Conservation (phyloP, 257 asterid genomes). For the Scutellaria minor region DNA sequence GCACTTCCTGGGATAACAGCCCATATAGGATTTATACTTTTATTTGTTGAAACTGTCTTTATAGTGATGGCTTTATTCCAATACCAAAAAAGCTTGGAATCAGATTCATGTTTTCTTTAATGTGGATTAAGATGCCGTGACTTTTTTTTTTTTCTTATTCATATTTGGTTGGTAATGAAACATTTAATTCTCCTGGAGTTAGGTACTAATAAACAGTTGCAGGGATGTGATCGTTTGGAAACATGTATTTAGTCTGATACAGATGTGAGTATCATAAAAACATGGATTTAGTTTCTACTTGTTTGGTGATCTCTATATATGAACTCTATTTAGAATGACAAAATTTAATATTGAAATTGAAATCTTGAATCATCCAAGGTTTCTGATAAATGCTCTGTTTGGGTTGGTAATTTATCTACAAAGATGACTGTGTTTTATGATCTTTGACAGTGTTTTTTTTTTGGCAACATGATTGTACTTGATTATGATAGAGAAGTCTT, state of each 20-base stretch:
- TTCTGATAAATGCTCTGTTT: no score
- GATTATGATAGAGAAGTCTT: no score
- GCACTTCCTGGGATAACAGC: slow-evolving; percentile 16
- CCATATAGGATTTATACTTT: slow-evolving; percentile 13
- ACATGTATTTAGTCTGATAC: not conserved
- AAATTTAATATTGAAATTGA: no score
- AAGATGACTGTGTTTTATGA: no score
- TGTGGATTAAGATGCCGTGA: slow-evolving; percentile 30
- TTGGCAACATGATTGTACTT: no score
- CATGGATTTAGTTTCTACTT: no score
- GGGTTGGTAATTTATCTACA: no score
- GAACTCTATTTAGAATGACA: no score
- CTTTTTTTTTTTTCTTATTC: slow-evolving; percentile 8
- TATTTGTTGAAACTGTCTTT: slow-evolving; percentile 26
- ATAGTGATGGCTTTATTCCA: slow-evolving; percentile 24
- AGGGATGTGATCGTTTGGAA: not conserved
- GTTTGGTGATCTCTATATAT: no score
- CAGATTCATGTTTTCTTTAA: slow-evolving; percentile 37
- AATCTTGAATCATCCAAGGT: no score
- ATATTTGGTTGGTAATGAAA: slow-evolving; percentile 4
- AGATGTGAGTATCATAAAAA: no score
- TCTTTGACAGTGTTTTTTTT: no score
- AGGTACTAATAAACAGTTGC: not conserved
- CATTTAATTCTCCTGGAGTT: slow-evolving; percentile 19
- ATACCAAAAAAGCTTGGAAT: slow-evolving; percentile 34